Evolutionary conservation across 164 flowering plant genomes (phyloP).

Genomic region (Buxus sempervirens): DNA sequence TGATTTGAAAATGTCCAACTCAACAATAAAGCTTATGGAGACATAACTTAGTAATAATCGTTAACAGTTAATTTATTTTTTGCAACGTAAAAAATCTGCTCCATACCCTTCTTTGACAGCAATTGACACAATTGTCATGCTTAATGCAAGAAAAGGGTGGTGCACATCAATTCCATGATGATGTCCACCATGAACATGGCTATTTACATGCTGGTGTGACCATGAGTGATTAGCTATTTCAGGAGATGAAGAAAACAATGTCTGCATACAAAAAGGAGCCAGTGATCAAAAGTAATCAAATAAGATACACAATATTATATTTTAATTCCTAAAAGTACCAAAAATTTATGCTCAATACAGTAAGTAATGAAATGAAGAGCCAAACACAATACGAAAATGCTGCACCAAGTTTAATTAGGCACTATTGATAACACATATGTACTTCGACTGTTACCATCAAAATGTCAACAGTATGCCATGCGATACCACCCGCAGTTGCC

Average conservation of each 20-base stretch:
- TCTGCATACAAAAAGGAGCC: constrained; percentile 38
- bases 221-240: constrained; percentile 45
- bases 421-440: neutral
- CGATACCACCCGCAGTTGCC: constrained; percentile 90
- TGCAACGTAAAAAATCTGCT: neutral
- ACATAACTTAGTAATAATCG: too few species aligned
- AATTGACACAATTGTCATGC: constrained; percentile 70
- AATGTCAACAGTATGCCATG: constrained; percentile 87
- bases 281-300: neutral
- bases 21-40: too few species aligned
- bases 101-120: constrained; percentile 84
- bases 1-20: too few species aligned
- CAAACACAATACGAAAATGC: neutral
- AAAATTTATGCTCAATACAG: neutral
- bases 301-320: neutral
- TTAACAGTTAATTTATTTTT: too few species aligned
- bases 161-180: constrained; percentile 87
- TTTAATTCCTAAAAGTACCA: neutral
- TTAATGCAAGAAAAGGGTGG: constrained; percentile 85
- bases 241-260: constrained; percentile 50
- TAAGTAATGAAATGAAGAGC: too few species aligned
- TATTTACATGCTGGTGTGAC: constrained; percentile 39
- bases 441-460: constrained; percentile 42
- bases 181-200: constrained; percentile 55
- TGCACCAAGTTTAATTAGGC: neutral